Evolutionary conservation across 1,284 basidiomycete genomes (phyloP), one percentile per base, ranked within the genome.

Genomic region (Pseudozyma hubeiensis): DNA sequence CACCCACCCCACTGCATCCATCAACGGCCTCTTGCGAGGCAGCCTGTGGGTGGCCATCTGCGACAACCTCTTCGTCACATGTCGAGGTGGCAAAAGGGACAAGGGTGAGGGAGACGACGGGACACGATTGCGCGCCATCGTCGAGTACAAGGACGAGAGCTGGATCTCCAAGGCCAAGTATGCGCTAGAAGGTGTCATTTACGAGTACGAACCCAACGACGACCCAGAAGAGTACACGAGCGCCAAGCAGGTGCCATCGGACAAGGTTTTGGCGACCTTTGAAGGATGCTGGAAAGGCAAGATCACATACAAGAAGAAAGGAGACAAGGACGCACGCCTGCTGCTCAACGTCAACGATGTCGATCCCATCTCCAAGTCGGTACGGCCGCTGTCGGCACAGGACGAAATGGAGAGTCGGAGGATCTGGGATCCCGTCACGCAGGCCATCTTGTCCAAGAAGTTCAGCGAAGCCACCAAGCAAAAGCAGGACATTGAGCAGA

Each of bases 121-220:
- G 6, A 50, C 69, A 47, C 88, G 88, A 77, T 89, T 93, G 78
- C 88, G 94, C 56, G 88, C 93, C 7, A 88, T 99, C 64, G 89
- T 97, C 61, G 93, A 96, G 79, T 98, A 97, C 87, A 94, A 94
- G 86, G 96, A 99, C 81, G 94, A 99, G 92, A 93, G 92, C 10
- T 99, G 96, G 96, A 87, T 99, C 46, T 91, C 93, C 48, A 91
- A 88, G 78, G 90, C 96, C 6, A 91, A 92, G 67, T 98, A 93
- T 87, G 87, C 91, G 34, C 79, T 94, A 11, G 96, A 98, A 79
- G 96, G 94, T 49, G 90, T 96, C 46, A 90, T 99, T 56, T 94
- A 96, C 85, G 89, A 89, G 13, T 93, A 92, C 71, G 87, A 84
- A 34, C 67, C 63, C 13, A 61, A 81, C 92, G 88, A 90, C 67